phyloP scores from a whole-genome alignment of 2,329 filamentous ascomycete genomes.

The Lomentospora prolificans region DNA sequence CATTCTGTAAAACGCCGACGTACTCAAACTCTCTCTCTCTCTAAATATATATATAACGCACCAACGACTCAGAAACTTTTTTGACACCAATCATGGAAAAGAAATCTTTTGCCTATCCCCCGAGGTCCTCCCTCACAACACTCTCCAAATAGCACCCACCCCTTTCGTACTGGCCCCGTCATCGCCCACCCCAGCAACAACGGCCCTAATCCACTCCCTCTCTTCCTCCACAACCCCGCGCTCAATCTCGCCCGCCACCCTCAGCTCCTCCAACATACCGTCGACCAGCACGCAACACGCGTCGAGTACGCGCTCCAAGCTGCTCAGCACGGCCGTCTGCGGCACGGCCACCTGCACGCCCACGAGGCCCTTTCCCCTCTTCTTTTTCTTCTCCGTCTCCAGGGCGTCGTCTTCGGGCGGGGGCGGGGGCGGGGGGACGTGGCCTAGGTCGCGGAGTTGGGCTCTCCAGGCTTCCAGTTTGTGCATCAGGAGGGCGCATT shows the following conservation, averaged over 20 bases:
- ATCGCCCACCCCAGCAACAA: constrained; percentile 34
- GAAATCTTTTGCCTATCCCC: no score
- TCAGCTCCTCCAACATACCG: constrained; percentile 53
- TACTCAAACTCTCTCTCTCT: no score
- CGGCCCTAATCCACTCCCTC: constrained; percentile 46
- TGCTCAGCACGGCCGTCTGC: constrained; percentile 41
- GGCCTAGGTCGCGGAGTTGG: constrained; percentile 37
- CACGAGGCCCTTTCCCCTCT: constrained; percentile 37
- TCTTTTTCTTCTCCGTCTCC: constrained; percentile 29
- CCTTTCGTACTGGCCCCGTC: constrained; percentile 21
- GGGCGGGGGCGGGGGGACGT: constrained; percentile 10
- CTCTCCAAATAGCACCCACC: constrained; percentile 40
- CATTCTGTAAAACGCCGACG: no score
- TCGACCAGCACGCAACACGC: constrained; percentile 38
- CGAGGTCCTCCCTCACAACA: constrained; percentile 14
- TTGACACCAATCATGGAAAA: no score
- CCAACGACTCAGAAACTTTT: no score
- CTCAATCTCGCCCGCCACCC: constrained; percentile 53
- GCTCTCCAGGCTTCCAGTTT: constrained; percentile 45
- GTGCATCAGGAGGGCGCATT: constrained; percentile 40
- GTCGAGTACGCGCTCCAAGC: constrained; percentile 36
- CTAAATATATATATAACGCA: no score
- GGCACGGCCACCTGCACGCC: constrained; percentile 48
- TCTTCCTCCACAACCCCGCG: constrained; percentile 45
- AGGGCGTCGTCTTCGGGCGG: constrained; percentile 11